phyloP scores from a whole-genome alignment of 2,329 filamentous ascomycete species.

The Ilyonectria sp. region DNA sequence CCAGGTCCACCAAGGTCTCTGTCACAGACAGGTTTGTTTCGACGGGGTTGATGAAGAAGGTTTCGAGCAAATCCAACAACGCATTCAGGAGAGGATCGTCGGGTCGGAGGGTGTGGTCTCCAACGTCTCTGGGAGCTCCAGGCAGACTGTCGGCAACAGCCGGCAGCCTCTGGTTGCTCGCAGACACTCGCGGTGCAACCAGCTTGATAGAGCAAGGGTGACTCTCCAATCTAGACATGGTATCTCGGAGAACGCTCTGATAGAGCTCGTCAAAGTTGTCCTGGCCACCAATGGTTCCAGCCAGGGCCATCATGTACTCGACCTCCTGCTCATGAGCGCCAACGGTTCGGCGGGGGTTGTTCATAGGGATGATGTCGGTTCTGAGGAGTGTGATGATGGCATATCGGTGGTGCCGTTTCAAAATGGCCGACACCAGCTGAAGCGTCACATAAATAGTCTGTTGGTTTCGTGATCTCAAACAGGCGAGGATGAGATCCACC shows the following conservation, averaged over 20 bases:
- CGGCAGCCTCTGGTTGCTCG: slow-evolving; percentile 70
- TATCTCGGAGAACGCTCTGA: slow-evolving; percentile 80
- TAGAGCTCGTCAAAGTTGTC: slow-evolving; percentile 82
- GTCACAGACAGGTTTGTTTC: slow-evolving; percentile 93
- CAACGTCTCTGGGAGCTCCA: slow-evolving; percentile 73
- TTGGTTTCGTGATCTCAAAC: slow-evolving; percentile 85
- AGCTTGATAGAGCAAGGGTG: slow-evolving; percentile 81
- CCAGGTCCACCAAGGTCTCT: slow-evolving; percentile 85
- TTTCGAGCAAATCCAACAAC: slow-evolving; percentile 78
- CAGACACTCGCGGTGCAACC: slow-evolving; percentile 73
- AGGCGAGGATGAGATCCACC: slow-evolving; percentile 90
- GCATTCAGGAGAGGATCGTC: slow-evolving; percentile 77
- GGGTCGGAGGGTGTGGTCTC: slow-evolving; percentile 72
- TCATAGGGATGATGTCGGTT: slow-evolving; percentile 71
- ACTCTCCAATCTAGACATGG: slow-evolving; percentile 76
- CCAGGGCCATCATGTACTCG: slow-evolving; percentile 78
- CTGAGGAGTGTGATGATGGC: slow-evolving; percentile 83
- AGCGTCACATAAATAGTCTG: slow-evolving; percentile 93
- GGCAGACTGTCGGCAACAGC: slow-evolving; percentile 70
- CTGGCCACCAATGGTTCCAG: slow-evolving; percentile 77
- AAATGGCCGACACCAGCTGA: slow-evolving; percentile 87
- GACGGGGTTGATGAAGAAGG: slow-evolving; percentile 91
- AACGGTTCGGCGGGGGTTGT: slow-evolving; percentile 73
- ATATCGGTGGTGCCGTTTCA: slow-evolving; percentile 90
- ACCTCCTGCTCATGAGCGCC: slow-evolving; percentile 84